phyloP scores from a whole-genome alignment of 768 basidiomycete genomes.

The Leccinum subgranulosum region DNA sequence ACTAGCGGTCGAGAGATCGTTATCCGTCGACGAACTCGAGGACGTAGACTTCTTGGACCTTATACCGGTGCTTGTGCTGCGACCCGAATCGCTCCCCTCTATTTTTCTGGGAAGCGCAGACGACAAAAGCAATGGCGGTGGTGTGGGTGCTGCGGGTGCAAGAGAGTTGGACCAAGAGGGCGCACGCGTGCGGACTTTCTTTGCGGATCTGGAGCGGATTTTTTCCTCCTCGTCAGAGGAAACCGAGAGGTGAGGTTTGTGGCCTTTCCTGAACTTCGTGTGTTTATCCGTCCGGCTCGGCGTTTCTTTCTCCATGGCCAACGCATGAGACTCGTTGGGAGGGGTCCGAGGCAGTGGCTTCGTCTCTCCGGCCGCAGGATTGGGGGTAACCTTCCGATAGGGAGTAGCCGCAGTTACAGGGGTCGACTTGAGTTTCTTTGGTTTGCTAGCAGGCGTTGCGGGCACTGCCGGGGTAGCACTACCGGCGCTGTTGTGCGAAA shows the following conservation, averaged over 20 bases:
- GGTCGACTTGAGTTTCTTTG: conserved; percentile 15
- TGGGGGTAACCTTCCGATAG: conserved; percentile 4
- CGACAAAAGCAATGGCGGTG: conserved; percentile 23
- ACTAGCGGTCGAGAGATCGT: conserved; percentile 32
- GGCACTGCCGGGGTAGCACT: not conserved
- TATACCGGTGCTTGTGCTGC: conserved; percentile 17
- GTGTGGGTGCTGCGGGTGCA: conserved; percentile 19
- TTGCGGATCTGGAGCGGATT: conserved; percentile 52
- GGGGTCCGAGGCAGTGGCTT: conserved; percentile 24
- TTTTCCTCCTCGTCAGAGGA: conserved; percentile 82
- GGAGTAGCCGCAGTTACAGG: not conserved
- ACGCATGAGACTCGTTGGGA: conserved; percentile 11
- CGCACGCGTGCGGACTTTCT: conserved; percentile 52
- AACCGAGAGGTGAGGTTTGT: conserved; percentile 42
- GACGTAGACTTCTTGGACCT: conserved; percentile 25
- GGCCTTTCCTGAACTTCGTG: conserved; percentile 31
- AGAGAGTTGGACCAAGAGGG: conserved; percentile 31
- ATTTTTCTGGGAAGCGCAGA: conserved; percentile 12
- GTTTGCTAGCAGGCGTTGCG: conserved; percentile 11
- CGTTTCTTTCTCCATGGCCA: conserved; percentile 18
- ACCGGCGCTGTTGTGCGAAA: conserved; percentile 44
- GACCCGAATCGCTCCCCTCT: conserved; percentile 13
- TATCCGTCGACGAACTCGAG: conserved; percentile 32
- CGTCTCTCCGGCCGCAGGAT: conserved; percentile 1
- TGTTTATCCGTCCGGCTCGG: conserved; percentile 11